Base-by-base conservation (phyloP, 768 basidiomycete genomes). In the Mycena sanguinolenta region DNA sequence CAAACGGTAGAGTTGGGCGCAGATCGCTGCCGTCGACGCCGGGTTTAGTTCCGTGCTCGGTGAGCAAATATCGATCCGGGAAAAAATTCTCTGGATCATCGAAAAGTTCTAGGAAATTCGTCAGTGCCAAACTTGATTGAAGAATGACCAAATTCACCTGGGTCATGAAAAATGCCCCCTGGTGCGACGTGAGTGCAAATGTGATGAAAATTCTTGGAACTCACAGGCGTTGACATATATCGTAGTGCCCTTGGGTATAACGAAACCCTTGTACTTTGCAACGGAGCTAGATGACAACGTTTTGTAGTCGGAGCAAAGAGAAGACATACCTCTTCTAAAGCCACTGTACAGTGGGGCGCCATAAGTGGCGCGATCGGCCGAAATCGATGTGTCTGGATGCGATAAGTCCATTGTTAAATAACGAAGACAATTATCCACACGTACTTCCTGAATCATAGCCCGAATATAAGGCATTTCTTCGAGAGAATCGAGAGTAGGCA, bases 391-490 rank as follows among this genome's bases (percentile, higher is more conserved):
- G 52, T 58, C 69, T 70, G 30, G 17, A 28, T 59, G 17, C 5
- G 23, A 5, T 34, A 10, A 34, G 23, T 58, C 2, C 25, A 14
- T 39, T 10, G 32, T 28, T 7, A 38, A 4, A 19, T 28, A 21
- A n/a, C 49, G 49, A 50, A 50, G 50, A n/a, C 21, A 19, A n/a
- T n/a, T n/a, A n/a, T n/a, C 6, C 21, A 30, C 54, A 67, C 59
- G 3, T 49, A 77, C 73, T 61, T 79, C 78, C 42, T 67, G 39
- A 60, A 73, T 70, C 25, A 76, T 38, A 2, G 76, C 79, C 7
- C 76, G 69, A 25, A 75, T 65, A 59, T 79, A 79, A 0, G 79
- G 78, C 44, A 79, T 70, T 8, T 74, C 59, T 2, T 63, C 49
- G 8, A 72, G 52, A 36, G 79, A 78, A 0, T 74, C 67, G 46